A percentile compares a stretch with the other conserved stretches of the same genome.
Evolutionary conservation across 2,329 filamentous ascomycete species (phyloP).

Genomic region (Pseudopyricularia cyperi): DNA sequence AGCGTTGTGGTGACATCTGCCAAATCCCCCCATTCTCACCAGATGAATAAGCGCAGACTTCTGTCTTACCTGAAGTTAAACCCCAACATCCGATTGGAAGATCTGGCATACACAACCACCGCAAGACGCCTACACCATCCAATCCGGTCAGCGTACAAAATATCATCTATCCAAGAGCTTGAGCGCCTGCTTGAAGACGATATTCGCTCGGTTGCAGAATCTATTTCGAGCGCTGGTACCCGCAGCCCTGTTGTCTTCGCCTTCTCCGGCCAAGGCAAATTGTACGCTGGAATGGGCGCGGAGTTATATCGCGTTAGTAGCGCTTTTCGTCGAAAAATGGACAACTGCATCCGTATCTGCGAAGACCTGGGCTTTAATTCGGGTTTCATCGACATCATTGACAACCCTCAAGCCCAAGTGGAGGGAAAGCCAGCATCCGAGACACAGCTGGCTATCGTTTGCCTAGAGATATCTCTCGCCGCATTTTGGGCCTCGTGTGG

Average conservation of each 20-base stretch:
- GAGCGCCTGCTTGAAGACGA: neutral
- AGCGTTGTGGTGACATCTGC: neutral
- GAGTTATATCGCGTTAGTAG: slow-evolving; percentile 28
- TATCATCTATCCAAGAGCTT: slow-evolving; percentile 14
- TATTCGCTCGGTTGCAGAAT: too few relatives aligned
- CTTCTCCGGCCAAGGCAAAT: slow-evolving; percentile 33
- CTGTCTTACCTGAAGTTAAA: neutral
- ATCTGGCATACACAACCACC: slow-evolving; percentile 41
- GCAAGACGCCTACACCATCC: slow-evolving; percentile 26
- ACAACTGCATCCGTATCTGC: slow-evolving; percentile 6
- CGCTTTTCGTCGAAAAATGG: slow-evolving; percentile 31
- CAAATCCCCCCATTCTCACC: neutral
- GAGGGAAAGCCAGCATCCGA: slow-evolving; percentile 5
- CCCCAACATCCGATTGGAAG: neutral
- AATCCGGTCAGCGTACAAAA: slow-evolving; percentile 14
- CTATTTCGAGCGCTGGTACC: too few relatives aligned
- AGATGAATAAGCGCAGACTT: neutral
- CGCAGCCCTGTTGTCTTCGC: slow-evolving; percentile 23
- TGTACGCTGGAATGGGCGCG: slow-evolving; percentile 36
- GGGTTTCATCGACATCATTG: neutral
- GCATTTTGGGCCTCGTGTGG: slow-evolving; percentile 24
- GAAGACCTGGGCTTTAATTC: slow-evolving; percentile 22
- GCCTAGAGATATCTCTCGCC: slow-evolving; percentile 27
- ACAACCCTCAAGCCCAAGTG: slow-evolving; percentile 6
- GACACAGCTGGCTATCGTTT: slow-evolving; percentile 24